Base-by-base conservation (phyloP, 1,284 basidiomycete genomes). In the Puccinia brachypodii region DNA sequence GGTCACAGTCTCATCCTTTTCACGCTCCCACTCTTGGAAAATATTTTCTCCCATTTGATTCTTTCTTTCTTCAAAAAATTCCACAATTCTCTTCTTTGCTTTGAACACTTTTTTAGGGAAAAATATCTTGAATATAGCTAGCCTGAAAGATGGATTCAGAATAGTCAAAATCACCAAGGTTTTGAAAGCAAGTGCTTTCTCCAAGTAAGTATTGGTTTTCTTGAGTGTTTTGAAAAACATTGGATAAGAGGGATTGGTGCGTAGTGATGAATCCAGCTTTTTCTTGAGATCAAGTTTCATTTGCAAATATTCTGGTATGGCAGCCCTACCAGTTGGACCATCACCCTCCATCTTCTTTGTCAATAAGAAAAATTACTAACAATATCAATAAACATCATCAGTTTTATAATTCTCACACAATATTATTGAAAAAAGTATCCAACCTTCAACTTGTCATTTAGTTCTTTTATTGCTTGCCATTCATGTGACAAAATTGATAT, bases 301-400 rank as follows among this genome's bases (percentile, higher is more conserved):
- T 4, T 9, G 7, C 2, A 14, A 64, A 28, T 62, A 76, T 38
- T 76, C n/a, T 19, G 74, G 22, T 14, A 76, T 38, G 0, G 19
- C 74, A 13, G 62, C 13, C 0, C 2, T 19, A 33, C 74, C 58
- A n/a, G 74, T 76, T 33, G 50, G 31, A 2, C 74, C 56, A 38
- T 62, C 56, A 44, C 58, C 74, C n/a, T 76, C 74, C 74, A 76
- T 64, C 14, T 64, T 22, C 22, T 76, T 64, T 8, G 74, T 62
- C 4, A 56, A 4, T 0, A 44, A 31, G 16, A 56, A n/a, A 42
- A 76, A 76, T 36, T 33, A 40, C 38, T 64, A 11, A 11, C 2
- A 3, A 64, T 14, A 71, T 64, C n/a, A 64, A 64, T 31, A 31
- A 31, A 25, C 25, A 7, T 44, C n/a, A 44, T 38, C 6, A 1